Percentiles rank a stretch among this genome's conserved stretches.
Conservation (phyloP, 2,329 filamentous ascomycete genomes). For the Cercospora citrullina region DNA sequence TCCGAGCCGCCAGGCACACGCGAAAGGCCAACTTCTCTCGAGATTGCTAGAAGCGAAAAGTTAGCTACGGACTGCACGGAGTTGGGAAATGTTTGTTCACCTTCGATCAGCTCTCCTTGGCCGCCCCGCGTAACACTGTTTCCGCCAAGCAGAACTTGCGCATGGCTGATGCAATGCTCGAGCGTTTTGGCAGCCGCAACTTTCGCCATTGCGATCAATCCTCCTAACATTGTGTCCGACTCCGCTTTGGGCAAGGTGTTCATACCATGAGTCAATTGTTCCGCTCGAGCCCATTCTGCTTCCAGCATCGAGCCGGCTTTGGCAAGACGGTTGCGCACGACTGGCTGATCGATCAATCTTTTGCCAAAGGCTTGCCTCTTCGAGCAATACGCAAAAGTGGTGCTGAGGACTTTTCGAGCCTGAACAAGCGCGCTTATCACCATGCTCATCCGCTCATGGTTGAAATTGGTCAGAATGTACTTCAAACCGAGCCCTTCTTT, state of each 20-base stretch:
- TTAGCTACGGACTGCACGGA: neutral
- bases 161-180: neutral
- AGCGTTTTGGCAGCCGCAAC: neutral
- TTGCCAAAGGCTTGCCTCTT: neutral
- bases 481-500: neutral
- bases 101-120: conserved; percentile 1
- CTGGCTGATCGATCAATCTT: neutral
- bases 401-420: neutral
- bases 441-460: neutral
- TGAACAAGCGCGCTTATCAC: neutral
- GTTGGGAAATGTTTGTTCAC: neutral
- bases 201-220: neutral
- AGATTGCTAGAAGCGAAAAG: neutral
- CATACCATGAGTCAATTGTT: neutral
- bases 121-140: neutral
- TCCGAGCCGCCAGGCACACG: neutral
- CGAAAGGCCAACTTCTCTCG: neutral
- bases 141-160: neutral
- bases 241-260: neutral
- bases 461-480: neutral
- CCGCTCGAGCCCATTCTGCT: neutral
- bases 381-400: neutral
- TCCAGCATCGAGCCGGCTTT: neutral
- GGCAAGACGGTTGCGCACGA: neutral
- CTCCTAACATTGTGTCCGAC: neutral